Conservation (phyloP, 352 stramenopile genomes). For the Globisporangium orthogonon region DNA sequence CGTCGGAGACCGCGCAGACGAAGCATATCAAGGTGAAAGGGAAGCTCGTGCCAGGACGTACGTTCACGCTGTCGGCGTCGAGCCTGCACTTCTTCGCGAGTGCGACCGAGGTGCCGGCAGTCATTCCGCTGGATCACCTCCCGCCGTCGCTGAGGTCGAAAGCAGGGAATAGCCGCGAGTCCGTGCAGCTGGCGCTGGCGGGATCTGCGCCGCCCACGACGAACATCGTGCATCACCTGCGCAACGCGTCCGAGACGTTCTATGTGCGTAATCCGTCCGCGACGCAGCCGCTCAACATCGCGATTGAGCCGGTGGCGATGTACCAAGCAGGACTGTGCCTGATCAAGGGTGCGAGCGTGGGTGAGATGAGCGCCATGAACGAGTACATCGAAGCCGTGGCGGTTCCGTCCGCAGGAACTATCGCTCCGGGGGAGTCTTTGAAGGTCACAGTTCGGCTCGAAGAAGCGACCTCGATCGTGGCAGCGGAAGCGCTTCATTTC, state of each 20-base stretch:
- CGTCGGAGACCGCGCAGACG: constrained; percentile 51
- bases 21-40: constrained; percentile 70
- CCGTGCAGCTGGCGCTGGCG: constrained; percentile 17
- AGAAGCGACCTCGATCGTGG: constrained; percentile 31
- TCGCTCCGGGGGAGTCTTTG: constrained; percentile 61
- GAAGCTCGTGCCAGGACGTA: constrained; percentile 72
- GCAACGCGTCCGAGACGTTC: constrained; percentile 67
- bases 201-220: constrained; percentile 15
- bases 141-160: constrained; percentile 41
- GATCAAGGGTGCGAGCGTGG: constrained; percentile 41
- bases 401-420: constrained; percentile 61
- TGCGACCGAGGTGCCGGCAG: constrained; percentile 41
- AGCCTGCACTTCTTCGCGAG: constrained; percentile 77
- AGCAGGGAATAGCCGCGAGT: constrained; percentile 25
- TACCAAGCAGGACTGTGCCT: constrained; percentile 57
- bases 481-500: constrained; percentile 23
- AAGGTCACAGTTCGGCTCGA: constrained; percentile 79
- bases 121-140: constrained; percentile 40
- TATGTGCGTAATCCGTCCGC: constrained; percentile 77
- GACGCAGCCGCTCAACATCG: constrained; percentile 60
- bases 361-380: constrained; percentile 68
- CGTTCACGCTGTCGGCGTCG: constrained; percentile 73
- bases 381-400: constrained; percentile 74
- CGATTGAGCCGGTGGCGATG: constrained; percentile 63
- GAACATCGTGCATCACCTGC: constrained; percentile 53